A percentile compares a stretch with the other conserved stretches of the same genome.
Conservation (phyloP, 257 asterid species). For the Solanum sejunctum region DNA sequence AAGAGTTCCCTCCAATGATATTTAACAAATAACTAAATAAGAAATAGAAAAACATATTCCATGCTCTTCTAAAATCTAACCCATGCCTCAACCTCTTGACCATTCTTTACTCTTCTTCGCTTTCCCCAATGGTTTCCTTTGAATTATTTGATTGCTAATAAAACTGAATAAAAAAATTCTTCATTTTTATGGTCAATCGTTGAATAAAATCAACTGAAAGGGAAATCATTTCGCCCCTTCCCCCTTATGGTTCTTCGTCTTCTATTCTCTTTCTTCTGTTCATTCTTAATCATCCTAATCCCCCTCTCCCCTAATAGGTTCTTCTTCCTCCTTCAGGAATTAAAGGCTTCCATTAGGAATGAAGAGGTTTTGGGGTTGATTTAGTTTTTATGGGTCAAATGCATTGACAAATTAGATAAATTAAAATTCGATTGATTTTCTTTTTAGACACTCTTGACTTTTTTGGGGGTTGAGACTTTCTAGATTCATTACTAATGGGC, state of each 20-base stretch:
- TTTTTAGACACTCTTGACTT: neutral
- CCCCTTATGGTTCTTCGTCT: neutral
- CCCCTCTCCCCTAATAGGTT: neutral
- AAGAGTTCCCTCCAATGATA: neutral
- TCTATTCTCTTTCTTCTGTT: neutral
- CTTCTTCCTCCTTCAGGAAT: neutral
- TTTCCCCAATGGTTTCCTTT: neutral
- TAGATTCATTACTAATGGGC: neutral
- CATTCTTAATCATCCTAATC: neutral
- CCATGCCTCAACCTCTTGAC: neutral
- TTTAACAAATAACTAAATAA: neutral
- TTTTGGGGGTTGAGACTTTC: neutral
- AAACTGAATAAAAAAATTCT: too few relatives aligned
- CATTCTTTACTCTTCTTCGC: neutral
- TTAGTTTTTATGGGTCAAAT: neutral
- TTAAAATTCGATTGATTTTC: neutral
- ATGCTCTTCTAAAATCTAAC: neutral
- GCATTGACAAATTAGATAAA: neutral
- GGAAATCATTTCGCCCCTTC: neutral
- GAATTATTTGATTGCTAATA: too few relatives aligned
- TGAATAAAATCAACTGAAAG: too few relatives aligned
- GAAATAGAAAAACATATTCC: neutral
- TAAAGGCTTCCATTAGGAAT: neutral
- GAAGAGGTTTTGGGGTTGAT: neutral
- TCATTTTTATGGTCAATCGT: too few relatives aligned